A percentile compares a stretch with the other conserved stretches of the same genome.
phyloP scores from a whole-genome alignment of 108 stramenopile genomes.

The Asterionellopsis glacialis region DNA sequence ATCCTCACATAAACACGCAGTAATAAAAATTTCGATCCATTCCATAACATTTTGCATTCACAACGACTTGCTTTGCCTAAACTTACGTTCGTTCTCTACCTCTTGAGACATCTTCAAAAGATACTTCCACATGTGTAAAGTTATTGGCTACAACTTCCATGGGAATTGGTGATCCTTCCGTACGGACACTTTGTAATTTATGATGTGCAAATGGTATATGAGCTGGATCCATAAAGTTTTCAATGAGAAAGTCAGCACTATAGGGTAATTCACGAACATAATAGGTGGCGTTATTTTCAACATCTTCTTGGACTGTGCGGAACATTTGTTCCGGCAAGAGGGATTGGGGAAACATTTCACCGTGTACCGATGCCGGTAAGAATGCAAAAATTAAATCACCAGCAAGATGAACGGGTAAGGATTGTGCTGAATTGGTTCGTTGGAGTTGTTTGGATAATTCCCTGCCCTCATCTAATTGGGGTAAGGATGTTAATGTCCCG shows the following conservation, averaged over 20 bases:
- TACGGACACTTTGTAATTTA: slow-evolving; percentile 28
- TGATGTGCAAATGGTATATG: slow-evolving; percentile 76
- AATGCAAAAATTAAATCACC: slow-evolving; percentile 53
- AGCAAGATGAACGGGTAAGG: slow-evolving; percentile 24
- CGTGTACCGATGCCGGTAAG: slow-evolving; percentile 24
- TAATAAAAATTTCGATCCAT: no score
- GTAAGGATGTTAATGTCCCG: slow-evolving; percentile 51
- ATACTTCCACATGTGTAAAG: slow-evolving; percentile 34
- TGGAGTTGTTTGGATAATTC: slow-evolving; percentile 4
- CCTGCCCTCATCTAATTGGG: slow-evolving; percentile 40
- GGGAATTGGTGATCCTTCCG: slow-evolving; percentile 34
- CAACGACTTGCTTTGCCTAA: no score
- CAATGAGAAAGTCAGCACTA: slow-evolving; percentile 58
- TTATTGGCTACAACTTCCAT: slow-evolving; percentile 28
- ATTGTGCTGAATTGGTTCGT: slow-evolving; percentile 14
- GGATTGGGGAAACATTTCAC: slow-evolving; percentile 26
- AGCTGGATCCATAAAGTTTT: slow-evolving; percentile 75
- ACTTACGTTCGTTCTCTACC: slow-evolving; percentile 22
- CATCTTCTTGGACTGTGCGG: slow-evolving; percentile 13
- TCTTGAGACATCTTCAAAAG: slow-evolving; percentile 24
- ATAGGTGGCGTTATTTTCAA: slow-evolving; percentile 31
- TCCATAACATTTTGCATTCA: no score
- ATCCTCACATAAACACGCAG: no score
- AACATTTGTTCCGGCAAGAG: slow-evolving; percentile 26
- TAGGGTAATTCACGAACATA: slow-evolving; percentile 71